These are phyloP conservation scores for Russula dissimulans DNA, from an alignment of 768 basidiomycete genomes.

Conservation along the genomic window DNA sequence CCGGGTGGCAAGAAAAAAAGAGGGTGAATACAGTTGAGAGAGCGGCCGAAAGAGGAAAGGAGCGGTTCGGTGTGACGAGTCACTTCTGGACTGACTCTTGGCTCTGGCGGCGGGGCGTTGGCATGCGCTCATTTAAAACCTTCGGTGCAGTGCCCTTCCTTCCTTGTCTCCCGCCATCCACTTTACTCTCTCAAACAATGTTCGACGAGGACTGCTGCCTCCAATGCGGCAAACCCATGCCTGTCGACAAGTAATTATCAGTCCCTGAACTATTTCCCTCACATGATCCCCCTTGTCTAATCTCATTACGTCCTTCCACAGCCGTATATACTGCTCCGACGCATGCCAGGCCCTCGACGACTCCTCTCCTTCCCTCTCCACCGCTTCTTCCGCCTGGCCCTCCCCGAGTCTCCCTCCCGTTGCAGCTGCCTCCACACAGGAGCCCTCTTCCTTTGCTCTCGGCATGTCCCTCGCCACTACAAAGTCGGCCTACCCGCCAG, in stretches of 20 bases:
- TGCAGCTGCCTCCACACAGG: neutral
- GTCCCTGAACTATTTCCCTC: slow-evolving; percentile 9
- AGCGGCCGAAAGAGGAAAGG: neutral
- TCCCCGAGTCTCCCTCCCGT: slow-evolving; percentile 19
- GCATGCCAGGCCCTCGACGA: slow-evolving; percentile 21
- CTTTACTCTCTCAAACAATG: slow-evolving; percentile 9
- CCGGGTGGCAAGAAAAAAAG: neutral
- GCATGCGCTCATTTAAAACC: slow-evolving; percentile 13
- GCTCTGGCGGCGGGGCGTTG: slow-evolving; percentile 3
- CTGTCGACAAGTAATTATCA: slow-evolving; percentile 15
- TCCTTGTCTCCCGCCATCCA: slow-evolving; percentile 1
- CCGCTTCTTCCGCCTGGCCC: slow-evolving; percentile 19
- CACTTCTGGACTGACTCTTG: neutral
- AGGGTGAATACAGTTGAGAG: slow-evolving; percentile 4
- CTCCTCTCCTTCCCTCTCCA: slow-evolving; percentile 21
- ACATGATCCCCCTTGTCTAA: slow-evolving; percentile 11
- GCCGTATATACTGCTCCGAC: slow-evolving; percentile 22
- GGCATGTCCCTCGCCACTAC: slow-evolving; percentile 11
- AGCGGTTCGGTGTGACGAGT: neutral
- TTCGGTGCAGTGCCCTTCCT: neutral
- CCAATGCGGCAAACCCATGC: slow-evolving; percentile 22
- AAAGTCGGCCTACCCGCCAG: slow-evolving; percentile 8
- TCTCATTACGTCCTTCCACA: slow-evolving; percentile 18
- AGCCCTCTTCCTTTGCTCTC: slow-evolving; percentile 13
- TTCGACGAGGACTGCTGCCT: slow-evolving; percentile 26